Base-by-base conservation (phyloP, 768 basidiomycete genomes). In the Suillus clintonianus region DNA sequence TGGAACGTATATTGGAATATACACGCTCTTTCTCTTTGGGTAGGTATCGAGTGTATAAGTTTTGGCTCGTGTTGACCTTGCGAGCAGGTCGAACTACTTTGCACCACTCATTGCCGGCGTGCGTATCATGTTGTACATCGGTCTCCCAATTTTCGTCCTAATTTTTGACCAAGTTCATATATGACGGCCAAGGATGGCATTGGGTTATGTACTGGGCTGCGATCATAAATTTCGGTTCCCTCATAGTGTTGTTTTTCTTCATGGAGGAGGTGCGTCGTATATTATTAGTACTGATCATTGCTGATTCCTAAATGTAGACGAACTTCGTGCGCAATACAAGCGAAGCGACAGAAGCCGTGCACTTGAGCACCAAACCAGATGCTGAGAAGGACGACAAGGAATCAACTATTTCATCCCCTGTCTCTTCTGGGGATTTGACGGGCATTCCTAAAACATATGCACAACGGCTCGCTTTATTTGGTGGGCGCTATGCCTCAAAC, bases 151-250 rank as follows among this genome's bases (percentile, higher is more conserved):
- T 11, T 34, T 19, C 10, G 24, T 13, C 67, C 64, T 42, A 62
- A 4, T n/a, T 13, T 27, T 32, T 43, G 27, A 32, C 14, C 30
- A 58, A 69, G 68, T 69, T 69, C 45, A 68, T 69, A 4, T 69
- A 63, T 34, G 68, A 68, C 42, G 62, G 68, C 11, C 68, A 68
- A 59, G 68, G 68, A 4, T 69, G 68, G 68, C 64, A 68, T 36
- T 69, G 68, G 68, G 68, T 68, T 19, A 69, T 69, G 68, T 69
- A 69, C 34, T 68, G 68, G 68, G 68, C 67, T 19, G 68, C 67
- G 24, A 68, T 69, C 34, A 69, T 68, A 62, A 69, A 69, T 43
- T 63, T 66, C 36, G 62, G 51, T 43, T 61, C 68, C 8, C 41
- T 68, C 24, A 63, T 69, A n/a, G 17, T 69, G 2, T 53, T 69